Percentiles rank a stretch among this genome's conserved stretches.
Evolutionary conservation across 2,329 filamentous ascomycete species (phyloP).

Genomic region (Fusarium pininemorale): DNA sequence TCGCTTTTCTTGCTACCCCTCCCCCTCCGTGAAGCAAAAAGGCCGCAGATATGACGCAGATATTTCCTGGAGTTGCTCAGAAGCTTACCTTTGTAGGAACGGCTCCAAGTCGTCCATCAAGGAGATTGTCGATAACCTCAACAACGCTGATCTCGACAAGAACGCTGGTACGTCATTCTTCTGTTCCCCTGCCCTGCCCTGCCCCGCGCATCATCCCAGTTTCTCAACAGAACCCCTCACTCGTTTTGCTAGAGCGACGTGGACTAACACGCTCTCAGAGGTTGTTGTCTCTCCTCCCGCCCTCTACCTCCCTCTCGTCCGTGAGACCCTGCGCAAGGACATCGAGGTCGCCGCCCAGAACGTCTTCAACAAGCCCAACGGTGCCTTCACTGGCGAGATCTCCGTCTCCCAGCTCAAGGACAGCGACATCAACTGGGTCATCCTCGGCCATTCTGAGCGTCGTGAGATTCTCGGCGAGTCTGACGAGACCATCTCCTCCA

Average conservation of each 20-base stretch:
- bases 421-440: conserved; percentile 85
- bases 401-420: conserved; percentile 91
- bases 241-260: background rate
- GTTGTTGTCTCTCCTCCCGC: conserved; percentile 92
- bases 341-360: conserved; percentile 95
- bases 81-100: conserved; percentile 71
- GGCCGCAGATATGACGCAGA: conserved; percentile 44
- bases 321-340: conserved; percentile 77
- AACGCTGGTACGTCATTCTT: conserved; percentile 69
- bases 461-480: conserved; percentile 88
- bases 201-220: conserved; percentile 5
- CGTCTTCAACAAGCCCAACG: conserved; percentile 96
- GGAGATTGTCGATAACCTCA: conserved; percentile 88
- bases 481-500: conserved; percentile 86
- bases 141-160: conserved; percentile 81
- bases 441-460: conserved; percentile 95
- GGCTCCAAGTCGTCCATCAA: conserved; percentile 90
- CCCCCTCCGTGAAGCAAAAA: conserved; percentile 39
- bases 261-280: conserved; percentile 63
- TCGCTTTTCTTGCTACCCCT: conserved; percentile 20
- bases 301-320: conserved; percentile 89
- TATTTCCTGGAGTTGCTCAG: conserved; percentile 1
- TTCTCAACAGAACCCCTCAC: conserved; percentile 21
- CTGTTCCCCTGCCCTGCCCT: background rate
- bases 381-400: conserved; percentile 97